Conservation (phyloP, 2,329 filamentous ascomycete genomes). For the Arthrobotrys musiformis region DNA sequence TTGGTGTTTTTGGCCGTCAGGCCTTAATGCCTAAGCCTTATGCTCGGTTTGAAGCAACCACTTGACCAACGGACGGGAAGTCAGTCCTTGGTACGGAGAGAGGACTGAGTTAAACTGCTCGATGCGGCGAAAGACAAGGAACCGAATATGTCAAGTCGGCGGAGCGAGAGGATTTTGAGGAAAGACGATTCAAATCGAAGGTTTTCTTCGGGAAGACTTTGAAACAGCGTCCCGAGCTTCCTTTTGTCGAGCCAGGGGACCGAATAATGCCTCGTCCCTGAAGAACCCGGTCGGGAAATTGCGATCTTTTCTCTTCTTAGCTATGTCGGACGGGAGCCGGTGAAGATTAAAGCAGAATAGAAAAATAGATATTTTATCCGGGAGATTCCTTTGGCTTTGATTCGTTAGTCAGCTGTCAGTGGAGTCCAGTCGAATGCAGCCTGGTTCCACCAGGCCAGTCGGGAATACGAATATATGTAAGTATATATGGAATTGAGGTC, state of each 20-base stretch:
- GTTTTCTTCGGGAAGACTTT: slow-evolving; percentile 20
- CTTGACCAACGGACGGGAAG: too few species aligned
- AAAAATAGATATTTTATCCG: too few species aligned
- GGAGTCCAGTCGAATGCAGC: too few species aligned
- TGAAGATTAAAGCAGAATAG: background rate
- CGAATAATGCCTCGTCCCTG: slow-evolving; percentile 40
- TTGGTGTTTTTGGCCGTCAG: too few species aligned
- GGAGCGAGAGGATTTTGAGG: slow-evolving; percentile 13
- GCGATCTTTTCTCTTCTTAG: background rate
- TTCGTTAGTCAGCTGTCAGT: too few species aligned
- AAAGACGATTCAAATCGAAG: slow-evolving; percentile 19
- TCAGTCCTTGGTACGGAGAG: background rate
- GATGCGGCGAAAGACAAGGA: background rate
- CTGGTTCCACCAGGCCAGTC: too few species aligned
- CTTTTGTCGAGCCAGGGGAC: slow-evolving; percentile 15
- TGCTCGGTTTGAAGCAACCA: too few species aligned
- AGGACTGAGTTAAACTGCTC: background rate
- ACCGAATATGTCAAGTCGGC: slow-evolving; percentile 1
- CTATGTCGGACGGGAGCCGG: slow-evolving; percentile 25
- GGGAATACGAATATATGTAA: too few species aligned
- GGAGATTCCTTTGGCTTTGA: background rate
- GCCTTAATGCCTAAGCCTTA: background rate
- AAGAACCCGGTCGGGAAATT: slow-evolving; percentile 11
- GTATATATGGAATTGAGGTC: too few species aligned
- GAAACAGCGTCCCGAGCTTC: slow-evolving; percentile 33